Evolutionary conservation across 345 rosid species (phyloP), one percentile per base, ranked within the genome.

Genomic region (Conringia planisiliqua): DNA sequence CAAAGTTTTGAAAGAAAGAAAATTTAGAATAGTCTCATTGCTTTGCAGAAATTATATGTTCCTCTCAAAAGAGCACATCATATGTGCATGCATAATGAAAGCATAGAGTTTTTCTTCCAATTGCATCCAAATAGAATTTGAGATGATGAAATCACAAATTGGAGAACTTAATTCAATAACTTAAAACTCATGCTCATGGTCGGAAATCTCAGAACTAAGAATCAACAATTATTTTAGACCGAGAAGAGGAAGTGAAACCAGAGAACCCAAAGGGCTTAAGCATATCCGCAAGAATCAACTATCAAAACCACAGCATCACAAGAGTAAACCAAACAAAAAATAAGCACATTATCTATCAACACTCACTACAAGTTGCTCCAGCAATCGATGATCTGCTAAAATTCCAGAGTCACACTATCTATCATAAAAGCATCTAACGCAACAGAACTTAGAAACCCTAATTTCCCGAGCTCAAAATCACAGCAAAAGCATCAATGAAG

Each of bases 311-410:
- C 3, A 67, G 24, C 7, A 27, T 59, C n/a, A 39, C 35, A 38
- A 17, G 52, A 52, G 18, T 18, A 42, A 9, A 9, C 10, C 0
- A 22, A 33, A 16, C 17, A 46, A 40, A 30, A 46, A 72, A 63
- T 13, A 30, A 32, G 46, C 57, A 54, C 77, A 65, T 47, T 32
- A 65, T 47, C 56, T 7, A 65, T 65, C 57, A 65, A 18, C 27
- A 11, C 8, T 14, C 6, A 10, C 7, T 52, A 24, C 10, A 20
- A 8, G 16, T 24, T 44, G n/a, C 13, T 22, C 38, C 24, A 48
- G 2, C 18, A 58, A 18, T 38, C 42, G 1, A 47, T 27, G 38
- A 46, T 58, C 44, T 13, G 3, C 39, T 40, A 7, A 62, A 0
- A 40, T 14, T 35, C 68, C 9, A 11, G 13, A 48, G 47, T 35